phyloP scores from a whole-genome alignment of 768 basidiomycete species.

The Boletus pseudo-olivaceus region DNA sequence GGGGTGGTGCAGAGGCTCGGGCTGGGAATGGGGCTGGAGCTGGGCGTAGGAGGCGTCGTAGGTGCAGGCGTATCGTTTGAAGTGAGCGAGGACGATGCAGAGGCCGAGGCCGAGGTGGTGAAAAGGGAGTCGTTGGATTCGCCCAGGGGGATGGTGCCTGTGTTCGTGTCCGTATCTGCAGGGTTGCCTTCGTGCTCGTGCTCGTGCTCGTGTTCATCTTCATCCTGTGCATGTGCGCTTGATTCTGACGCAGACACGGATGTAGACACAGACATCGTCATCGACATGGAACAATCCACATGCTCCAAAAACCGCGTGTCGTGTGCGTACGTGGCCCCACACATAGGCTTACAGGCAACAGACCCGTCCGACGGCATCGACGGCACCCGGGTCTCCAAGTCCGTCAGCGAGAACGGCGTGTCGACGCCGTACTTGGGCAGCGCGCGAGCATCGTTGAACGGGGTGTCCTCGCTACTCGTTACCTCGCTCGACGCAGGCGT shows the following conservation, averaged over 20 bases:
- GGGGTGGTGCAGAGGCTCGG: not conserved
- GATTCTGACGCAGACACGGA: constrained; percentile 12
- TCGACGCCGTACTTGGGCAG: constrained; percentile 17
- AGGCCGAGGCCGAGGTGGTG: constrained; percentile 18
- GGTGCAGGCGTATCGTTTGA: constrained; percentile 21
- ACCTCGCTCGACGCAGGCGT: constrained; percentile 15
- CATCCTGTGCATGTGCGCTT: not conserved
- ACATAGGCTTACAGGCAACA: not conserved
- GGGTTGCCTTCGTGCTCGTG: not conserved
- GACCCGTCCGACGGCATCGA: constrained; percentile 12
- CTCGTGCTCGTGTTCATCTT: not conserved
- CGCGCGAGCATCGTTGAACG: constrained; percentile 19
- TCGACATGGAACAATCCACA: constrained; percentile 12
- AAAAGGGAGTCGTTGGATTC: constrained; percentile 32
- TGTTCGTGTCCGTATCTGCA: not conserved
- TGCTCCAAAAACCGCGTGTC: constrained; percentile 26
- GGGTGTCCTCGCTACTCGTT: constrained; percentile 8
- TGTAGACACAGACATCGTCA: constrained; percentile 7
- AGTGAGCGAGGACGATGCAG: constrained; percentile 19
- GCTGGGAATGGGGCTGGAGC: not conserved
- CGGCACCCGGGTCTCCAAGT: constrained; percentile 3
- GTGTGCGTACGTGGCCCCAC: not conserved
- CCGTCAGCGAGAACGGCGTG: constrained; percentile 6
- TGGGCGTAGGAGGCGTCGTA: constrained; percentile 27
- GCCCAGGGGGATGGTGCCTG: constrained; percentile 8